Evolutionary conservation across 164 flowering plant genomes (phyloP).

Genomic region (Santalum album): DNA sequence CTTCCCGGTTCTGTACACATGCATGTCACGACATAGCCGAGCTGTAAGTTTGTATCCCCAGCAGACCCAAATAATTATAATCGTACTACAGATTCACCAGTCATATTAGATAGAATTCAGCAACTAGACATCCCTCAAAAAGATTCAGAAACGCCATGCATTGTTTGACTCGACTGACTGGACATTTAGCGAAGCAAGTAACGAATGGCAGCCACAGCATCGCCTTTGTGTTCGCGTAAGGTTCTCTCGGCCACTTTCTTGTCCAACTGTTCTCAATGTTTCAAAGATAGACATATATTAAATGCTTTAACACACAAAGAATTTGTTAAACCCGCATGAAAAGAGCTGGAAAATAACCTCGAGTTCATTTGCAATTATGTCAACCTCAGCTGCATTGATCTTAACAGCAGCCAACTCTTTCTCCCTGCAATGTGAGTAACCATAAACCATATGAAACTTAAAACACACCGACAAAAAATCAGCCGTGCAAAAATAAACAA

Average conservation of each 20-base stretch:
- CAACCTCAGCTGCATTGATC: constrained; percentile 82
- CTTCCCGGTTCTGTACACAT: too few species aligned
- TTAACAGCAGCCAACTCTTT: constrained; percentile 90
- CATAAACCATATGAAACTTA: too few species aligned
- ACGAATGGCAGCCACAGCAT: constrained; percentile 95
- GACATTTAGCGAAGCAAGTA: constrained; percentile 48
- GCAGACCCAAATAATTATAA: too few species aligned
- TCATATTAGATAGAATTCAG: too few species aligned
- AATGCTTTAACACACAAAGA: too few species aligned
- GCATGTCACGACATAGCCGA: too few species aligned
- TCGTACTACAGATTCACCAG: too few species aligned
- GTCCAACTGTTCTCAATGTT: constrained; percentile 55
- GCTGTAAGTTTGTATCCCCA: too few species aligned
- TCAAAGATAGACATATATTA: too few species aligned
- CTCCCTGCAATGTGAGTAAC: too few species aligned
- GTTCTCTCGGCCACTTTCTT: constrained; percentile 95
- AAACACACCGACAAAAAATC: too few species aligned
- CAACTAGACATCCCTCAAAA: constrained; percentile 2
- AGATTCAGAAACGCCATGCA: not conserved
- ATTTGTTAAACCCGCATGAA: not conserved
- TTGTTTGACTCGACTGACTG: not conserved
- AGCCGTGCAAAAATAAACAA: too few species aligned
- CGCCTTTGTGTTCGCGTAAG: constrained; percentile 91
- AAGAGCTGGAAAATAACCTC: constrained; percentile 41
- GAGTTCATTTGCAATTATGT: constrained; percentile 83